phyloP scores from a whole-genome alignment of 805 yeast genomes.

The Metschnikowia henanensis region DNA sequence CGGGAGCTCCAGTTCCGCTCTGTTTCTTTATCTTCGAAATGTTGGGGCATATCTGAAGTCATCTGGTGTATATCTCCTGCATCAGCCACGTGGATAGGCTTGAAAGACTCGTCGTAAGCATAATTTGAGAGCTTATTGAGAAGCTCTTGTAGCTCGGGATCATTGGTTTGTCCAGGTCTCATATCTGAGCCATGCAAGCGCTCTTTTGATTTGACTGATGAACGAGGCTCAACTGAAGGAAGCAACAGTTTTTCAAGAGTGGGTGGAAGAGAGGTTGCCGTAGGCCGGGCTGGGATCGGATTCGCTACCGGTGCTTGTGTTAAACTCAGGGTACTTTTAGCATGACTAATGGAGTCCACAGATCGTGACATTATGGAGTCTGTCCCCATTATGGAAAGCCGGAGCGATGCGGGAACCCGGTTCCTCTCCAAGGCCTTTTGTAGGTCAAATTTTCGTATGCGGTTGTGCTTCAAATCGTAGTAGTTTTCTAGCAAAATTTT shows the following conservation, averaged over 20 bases:
- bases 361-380: constrained; percentile 8
- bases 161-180: too few species aligned
- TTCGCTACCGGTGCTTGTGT: background rate
- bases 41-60: constrained; percentile 21
- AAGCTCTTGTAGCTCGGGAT: constrained; percentile 4
- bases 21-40: constrained; percentile 74
- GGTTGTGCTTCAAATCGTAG: constrained; percentile 31
- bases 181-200: too few species aligned
- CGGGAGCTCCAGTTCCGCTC: constrained; percentile 84
- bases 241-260: background rate
- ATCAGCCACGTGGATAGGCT: constrained; percentile 29
- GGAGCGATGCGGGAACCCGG: constrained; percentile 27
- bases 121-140: constrained; percentile 23
- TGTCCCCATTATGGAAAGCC: constrained; percentile 18
- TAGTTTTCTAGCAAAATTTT: constrained; percentile 25
- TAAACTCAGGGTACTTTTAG: background rate
- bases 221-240: background rate
- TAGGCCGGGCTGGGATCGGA: background rate
- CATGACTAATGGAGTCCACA: background rate
- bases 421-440: constrained; percentile 32
- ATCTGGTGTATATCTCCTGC: constrained; percentile 20
- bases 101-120: constrained; percentile 38
- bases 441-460: constrained; percentile 47
- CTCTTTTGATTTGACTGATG: background rate
- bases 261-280: background rate